Evolutionary conservation across 371 early-diverging fungal species (phyloP).

Genomic region (Mortierella sp.): DNA sequence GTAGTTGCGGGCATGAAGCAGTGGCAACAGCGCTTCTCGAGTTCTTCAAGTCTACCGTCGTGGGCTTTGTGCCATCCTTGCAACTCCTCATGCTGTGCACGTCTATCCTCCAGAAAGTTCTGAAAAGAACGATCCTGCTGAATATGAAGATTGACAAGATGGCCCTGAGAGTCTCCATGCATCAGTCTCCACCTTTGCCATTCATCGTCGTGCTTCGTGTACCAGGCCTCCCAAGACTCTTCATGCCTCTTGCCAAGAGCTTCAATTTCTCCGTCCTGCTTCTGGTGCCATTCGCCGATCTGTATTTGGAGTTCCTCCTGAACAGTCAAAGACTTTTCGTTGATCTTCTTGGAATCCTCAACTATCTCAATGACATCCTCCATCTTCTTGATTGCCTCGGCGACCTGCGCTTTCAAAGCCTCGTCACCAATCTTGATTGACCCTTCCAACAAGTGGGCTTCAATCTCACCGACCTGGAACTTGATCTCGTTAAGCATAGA

Average conservation of each 20-base stretch:
- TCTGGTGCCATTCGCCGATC: constrained; percentile 23
- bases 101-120: constrained; percentile 3
- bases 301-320: constrained; percentile 17
- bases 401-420: neutral
- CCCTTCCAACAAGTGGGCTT: neutral
- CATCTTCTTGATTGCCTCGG: constrained; percentile 13
- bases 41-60: constrained; percentile 1
- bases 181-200: constrained; percentile 16
- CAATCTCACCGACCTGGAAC: constrained; percentile 1
- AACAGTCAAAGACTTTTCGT: constrained; percentile 7
- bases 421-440: neutral
- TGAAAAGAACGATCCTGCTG: constrained; percentile 19
- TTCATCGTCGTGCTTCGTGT: constrained; percentile 6
- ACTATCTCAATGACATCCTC: constrained; percentile 2
- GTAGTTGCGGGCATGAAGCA: neutral
- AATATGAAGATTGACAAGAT: constrained; percentile 16
- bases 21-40: constrained; percentile 7
- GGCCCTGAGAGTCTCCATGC: neutral
- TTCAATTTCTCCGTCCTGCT: constrained; percentile 16
- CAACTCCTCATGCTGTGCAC: constrained; percentile 3
- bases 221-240: constrained; percentile 6
- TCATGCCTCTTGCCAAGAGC: constrained; percentile 7
- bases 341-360: constrained; percentile 20
- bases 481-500: constrained; percentile 14
- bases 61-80: constrained; percentile 23